Evolutionary conservation across 495 filamentous ascomycete species (phyloP).

Genomic region (Tuber brumale): DNA sequence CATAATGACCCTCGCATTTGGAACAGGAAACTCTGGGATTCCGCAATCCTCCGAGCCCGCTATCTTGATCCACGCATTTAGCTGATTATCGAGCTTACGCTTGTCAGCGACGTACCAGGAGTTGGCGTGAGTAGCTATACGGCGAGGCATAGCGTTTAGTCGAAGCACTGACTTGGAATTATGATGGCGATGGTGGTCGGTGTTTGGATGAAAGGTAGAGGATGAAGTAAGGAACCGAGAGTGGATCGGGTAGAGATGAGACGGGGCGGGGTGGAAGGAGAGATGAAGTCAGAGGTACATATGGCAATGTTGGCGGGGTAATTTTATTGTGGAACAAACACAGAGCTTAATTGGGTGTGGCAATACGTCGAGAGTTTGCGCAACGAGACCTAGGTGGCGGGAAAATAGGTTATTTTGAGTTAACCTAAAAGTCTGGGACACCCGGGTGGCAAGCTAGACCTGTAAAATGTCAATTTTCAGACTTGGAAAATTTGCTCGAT

Average conservation of each 20-base stretch:
- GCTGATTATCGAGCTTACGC: conserved; percentile 57
- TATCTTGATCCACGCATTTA: conserved; percentile 66
- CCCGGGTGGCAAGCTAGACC: too few relatives aligned
- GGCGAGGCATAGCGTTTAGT: conserved; percentile 49
- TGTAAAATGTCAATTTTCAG: too few relatives aligned
- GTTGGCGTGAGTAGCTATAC: conserved; percentile 62
- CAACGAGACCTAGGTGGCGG: too few relatives aligned
- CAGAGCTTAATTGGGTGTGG: background rate
- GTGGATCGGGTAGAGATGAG: background rate
- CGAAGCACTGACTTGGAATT: background rate
- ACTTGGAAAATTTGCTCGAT: too few relatives aligned
- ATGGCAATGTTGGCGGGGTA: background rate
- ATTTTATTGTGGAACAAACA: background rate
- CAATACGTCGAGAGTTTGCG: too few relatives aligned
- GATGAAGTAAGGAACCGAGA: background rate
- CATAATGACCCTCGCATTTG: conserved; percentile 81
- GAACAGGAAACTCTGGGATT: conserved; percentile 54
- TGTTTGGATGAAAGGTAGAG: background rate
- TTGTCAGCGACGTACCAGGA: conserved; percentile 76
- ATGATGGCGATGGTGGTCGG: background rate
- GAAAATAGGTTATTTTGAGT: too few relatives aligned
- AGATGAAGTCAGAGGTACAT: background rate
- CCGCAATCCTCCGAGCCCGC: conserved; percentile 49
- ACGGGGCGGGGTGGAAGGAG: background rate
- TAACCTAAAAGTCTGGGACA: too few relatives aligned